Conservation (phyloP, 176 grass and related monocot species). For the Thalia dealbata region DNA sequence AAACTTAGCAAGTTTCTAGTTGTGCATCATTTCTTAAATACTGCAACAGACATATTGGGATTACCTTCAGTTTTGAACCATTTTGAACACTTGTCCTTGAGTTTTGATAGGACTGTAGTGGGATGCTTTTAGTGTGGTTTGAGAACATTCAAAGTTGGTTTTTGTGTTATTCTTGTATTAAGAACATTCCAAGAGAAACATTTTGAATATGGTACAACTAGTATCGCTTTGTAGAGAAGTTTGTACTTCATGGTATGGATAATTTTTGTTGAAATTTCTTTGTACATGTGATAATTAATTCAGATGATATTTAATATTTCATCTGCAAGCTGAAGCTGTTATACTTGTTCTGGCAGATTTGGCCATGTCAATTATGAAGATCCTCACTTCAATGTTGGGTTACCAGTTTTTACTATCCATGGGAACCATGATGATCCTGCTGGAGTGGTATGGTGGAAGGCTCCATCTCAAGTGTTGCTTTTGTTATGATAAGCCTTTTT, state of each 20-base stretch:
- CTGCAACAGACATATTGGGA: background rate
- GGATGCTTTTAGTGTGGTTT: background rate
- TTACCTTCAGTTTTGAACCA: background rate
- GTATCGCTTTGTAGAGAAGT: background rate
- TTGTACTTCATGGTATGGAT: background rate
- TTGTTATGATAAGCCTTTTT: background rate
- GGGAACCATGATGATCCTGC: slow-evolving; percentile 70
- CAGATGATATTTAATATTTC: background rate
- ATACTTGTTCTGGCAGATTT: slow-evolving; percentile 34
- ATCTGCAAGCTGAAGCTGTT: background rate
- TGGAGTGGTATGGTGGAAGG: slow-evolving; percentile 50
- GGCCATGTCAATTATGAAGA: slow-evolving; percentile 80
- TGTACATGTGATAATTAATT: background rate
- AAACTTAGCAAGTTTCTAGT: background rate
- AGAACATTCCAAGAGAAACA: background rate
- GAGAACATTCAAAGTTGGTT: background rate
- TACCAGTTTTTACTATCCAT: slow-evolving; percentile 89
- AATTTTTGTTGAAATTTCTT: background rate
- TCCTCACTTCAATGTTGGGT: slow-evolving; percentile 56
- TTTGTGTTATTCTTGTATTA: background rate
- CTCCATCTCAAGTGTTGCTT: background rate
- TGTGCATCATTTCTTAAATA: background rate
- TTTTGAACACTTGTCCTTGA: background rate
- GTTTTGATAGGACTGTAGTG: background rate
- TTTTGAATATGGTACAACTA: background rate